Evolutionary conservation across 2,329 filamentous ascomycete species (phyloP).

Genomic region (Scolecobasidium constrictum): DNA sequence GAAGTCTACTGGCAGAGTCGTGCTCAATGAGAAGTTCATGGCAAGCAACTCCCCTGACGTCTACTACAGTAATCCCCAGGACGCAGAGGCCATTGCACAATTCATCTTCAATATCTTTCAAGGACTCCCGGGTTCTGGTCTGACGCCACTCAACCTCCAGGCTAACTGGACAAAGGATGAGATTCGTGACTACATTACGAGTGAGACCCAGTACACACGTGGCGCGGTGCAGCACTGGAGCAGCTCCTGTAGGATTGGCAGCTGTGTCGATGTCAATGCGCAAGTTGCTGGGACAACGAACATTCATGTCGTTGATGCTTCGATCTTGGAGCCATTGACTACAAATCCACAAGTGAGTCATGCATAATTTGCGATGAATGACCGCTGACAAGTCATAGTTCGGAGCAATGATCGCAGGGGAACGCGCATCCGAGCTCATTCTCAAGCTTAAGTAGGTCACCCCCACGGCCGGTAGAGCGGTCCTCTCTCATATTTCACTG

Average conservation of each 20-base stretch:
- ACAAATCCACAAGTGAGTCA: slow-evolving; percentile 34
- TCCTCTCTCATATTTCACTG: neutral
- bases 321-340: slow-evolving; percentile 39
- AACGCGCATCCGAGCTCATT: slow-evolving; percentile 41
- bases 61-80: slow-evolving; percentile 38
- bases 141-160: slow-evolving; percentile 39
- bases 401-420: slow-evolving; percentile 43
- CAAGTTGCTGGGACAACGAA: slow-evolving; percentile 39
- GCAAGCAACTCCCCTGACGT: slow-evolving; percentile 31
- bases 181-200: slow-evolving; percentile 41
- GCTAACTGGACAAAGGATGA: slow-evolving; percentile 35
- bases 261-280: slow-evolving; percentile 38
- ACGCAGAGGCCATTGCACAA: slow-evolving; percentile 36
- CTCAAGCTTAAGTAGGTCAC: slow-evolving; percentile 17
- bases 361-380: neutral
- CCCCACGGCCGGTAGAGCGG: neutral
- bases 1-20: slow-evolving; percentile 36
- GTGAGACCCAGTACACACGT: slow-evolving; percentile 34
- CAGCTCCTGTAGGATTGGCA: slow-evolving; percentile 39
- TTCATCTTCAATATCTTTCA: slow-evolving; percentile 43
- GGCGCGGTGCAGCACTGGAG: slow-evolving; percentile 45
- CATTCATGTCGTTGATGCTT: slow-evolving; percentile 41
- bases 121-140: slow-evolving; percentile 27
- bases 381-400: slow-evolving; percentile 23
- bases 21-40: slow-evolving; percentile 33